These are phyloP conservation scores for Rhamnella rubrinervis DNA, from an alignment of 331 rosid genomes.

Conservation along the genomic window DNA sequence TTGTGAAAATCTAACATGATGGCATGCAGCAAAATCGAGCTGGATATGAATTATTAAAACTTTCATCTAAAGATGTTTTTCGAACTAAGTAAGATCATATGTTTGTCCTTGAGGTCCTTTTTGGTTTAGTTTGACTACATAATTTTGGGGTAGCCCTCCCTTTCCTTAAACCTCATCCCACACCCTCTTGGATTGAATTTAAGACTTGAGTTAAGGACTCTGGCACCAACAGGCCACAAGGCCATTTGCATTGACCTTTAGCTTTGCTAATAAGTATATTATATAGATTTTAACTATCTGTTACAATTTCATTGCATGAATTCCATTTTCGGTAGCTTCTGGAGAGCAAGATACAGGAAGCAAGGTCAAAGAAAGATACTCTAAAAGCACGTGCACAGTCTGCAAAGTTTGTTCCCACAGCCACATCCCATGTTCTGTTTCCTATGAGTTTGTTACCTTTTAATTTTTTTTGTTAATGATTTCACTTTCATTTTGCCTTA, in stretches of 20 bases:
- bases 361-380: constrained; percentile 94
- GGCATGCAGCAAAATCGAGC: neutral
- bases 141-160: too few relatives aligned
- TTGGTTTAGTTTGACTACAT: neutral
- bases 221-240: neutral
- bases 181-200: neutral
- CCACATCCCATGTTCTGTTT: constrained; percentile 22
- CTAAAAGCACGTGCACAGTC: constrained; percentile 97
- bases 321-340: constrained; percentile 56
- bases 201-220: neutral
- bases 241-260: neutral
- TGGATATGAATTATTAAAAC: neutral
- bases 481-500: constrained; percentile 31
- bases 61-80: neutral
- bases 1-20: neutral
- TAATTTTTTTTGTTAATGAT: constrained; percentile 25
- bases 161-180: neutral
- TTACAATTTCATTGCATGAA: neutral
- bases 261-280: neutral
- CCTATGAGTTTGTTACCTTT: constrained; percentile 5
- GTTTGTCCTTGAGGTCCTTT: neutral
- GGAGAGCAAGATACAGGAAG: constrained; percentile 98
- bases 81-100: neutral
- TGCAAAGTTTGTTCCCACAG: constrained; percentile 71
- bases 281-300: neutral